These are phyloP conservation scores for Kickxella alabastrina DNA, from an alignment of 192 early-diverging fungal genomes.

Conservation along the genomic window DNA sequence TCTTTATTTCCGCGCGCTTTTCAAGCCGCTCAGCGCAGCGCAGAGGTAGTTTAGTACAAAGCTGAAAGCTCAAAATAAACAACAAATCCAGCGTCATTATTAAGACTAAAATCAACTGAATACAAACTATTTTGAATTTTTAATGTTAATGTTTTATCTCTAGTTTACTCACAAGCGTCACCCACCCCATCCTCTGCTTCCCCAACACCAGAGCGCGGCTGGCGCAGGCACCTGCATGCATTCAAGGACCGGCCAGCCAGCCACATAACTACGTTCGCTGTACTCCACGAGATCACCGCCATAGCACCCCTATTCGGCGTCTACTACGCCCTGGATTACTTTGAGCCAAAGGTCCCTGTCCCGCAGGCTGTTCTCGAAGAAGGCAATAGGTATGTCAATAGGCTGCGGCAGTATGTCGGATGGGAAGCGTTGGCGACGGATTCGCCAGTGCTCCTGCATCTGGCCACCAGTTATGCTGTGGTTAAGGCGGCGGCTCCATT, in stretches of 20 bases:
- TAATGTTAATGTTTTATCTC: too few relatives aligned
- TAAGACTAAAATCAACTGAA: too few relatives aligned
- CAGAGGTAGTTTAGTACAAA: too few relatives aligned
- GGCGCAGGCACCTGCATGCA: slow-evolving; percentile 32
- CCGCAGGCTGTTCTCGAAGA: slow-evolving; percentile 59
- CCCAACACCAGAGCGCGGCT: slow-evolving; percentile 3
- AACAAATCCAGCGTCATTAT: too few relatives aligned
- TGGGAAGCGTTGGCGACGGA: slow-evolving; percentile 12
- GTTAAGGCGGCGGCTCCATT: slow-evolving; percentile 64
- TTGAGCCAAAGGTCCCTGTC: slow-evolving; percentile 59
- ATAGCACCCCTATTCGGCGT: slow-evolving; percentile 71
- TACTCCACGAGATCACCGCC: slow-evolving; percentile 89
- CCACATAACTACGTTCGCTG: slow-evolving; percentile 67
- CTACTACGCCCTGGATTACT: slow-evolving; percentile 61
- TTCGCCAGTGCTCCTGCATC: slow-evolving; percentile 60
- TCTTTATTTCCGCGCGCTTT: too few relatives aligned
- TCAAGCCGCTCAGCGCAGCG: too few relatives aligned
- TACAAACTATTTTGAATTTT: too few relatives aligned
- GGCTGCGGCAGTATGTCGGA: slow-evolving; percentile 55
- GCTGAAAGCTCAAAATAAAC: too few relatives aligned
- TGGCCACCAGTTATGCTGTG: slow-evolving; percentile 76
- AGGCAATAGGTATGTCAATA: slow-evolving; percentile 60
- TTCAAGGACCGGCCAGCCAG: slow-evolving; percentile 66
- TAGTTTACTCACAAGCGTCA: too few relatives aligned
- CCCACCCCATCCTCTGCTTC: too few relatives aligned